Evolutionary conservation across 345 rosid species (phyloP).

Genomic region (Brassica cretica): DNA sequence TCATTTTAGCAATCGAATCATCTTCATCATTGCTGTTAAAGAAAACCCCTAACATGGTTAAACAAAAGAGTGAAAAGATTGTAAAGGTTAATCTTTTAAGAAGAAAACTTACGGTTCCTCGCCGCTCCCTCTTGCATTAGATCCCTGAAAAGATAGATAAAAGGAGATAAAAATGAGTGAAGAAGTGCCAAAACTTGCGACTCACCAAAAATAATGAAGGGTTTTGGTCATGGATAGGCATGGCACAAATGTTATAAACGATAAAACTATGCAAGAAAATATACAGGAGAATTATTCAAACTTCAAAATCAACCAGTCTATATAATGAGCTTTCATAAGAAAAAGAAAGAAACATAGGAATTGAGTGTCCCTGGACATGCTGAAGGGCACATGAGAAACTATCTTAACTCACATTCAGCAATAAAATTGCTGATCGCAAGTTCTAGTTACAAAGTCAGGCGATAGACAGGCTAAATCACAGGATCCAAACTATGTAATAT

Average conservation of each 20-base stretch:
- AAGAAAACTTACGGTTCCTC: slow-evolving; percentile 40
- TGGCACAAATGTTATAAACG: neutral
- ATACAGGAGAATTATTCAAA: neutral
- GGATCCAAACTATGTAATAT: neutral
- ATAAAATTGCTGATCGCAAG: slow-evolving; percentile 6
- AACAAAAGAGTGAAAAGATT: slow-evolving; percentile 20
- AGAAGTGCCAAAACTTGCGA: slow-evolving; percentile 13
- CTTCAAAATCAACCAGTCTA: neutral
- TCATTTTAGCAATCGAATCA: slow-evolving; percentile 80
- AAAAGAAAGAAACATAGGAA: slow-evolving; percentile 3
- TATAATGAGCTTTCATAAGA: slow-evolving; percentile 11
- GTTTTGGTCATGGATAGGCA: neutral
- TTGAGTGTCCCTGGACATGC: neutral
- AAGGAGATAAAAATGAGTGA: slow-evolving; percentile 13
- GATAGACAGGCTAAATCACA: neutral
- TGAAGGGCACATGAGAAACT: neutral
- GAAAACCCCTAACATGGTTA: slow-evolving; percentile 31
- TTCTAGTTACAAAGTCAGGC: slow-evolving; percentile 4
- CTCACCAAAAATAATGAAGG: slow-evolving; percentile 1
- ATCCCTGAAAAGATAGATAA: slow-evolving; percentile 47
- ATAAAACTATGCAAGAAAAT: neutral
- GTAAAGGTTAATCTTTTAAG: slow-evolving; percentile 9
- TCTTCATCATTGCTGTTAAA: slow-evolving; percentile 58
- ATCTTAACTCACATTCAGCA: slow-evolving; percentile 14
- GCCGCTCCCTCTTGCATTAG: slow-evolving; percentile 49